Conservation (phyloP, 75 land plant genomes). For the Cupressus sempervirens region DNA sequence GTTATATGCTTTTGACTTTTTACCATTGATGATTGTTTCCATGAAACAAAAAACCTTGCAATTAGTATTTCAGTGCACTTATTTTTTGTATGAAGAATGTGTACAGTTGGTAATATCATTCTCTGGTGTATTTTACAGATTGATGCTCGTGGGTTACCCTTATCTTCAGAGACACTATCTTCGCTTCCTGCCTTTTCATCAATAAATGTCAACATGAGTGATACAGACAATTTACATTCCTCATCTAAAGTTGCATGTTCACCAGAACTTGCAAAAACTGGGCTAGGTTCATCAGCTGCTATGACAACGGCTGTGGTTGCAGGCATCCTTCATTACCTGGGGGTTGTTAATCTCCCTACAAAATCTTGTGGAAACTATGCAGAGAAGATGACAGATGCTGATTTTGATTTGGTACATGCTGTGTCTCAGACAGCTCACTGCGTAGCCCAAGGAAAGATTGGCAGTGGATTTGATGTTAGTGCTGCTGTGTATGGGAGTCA, state of each 20-base stretch:
- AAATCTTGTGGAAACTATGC: neutral
- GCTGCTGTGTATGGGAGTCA: constrained; percentile 98
- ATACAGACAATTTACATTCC: constrained; percentile 21
- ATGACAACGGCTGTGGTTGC: constrained; percentile 97
- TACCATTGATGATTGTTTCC: neutral
- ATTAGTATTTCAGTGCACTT: neutral
- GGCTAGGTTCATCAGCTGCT: constrained; percentile 97
- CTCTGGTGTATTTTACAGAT: constrained; percentile 38
- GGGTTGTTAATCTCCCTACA: constrained; percentile 60
- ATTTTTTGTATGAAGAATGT: neutral
- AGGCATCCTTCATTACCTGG: constrained; percentile 78
- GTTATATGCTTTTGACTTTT: neutral
- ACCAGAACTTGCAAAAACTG: constrained; percentile 98
- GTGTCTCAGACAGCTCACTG: constrained; percentile 96
- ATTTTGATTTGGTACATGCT: constrained; percentile 69
- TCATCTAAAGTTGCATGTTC: constrained; percentile 24
- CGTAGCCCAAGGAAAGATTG: constrained; percentile 92
- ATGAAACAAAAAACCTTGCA: neutral
- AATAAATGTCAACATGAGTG: constrained; percentile 63
- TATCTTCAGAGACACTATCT: constrained; percentile 57
- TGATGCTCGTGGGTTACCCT: constrained; percentile 78
- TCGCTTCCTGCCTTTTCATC: constrained; percentile 80
- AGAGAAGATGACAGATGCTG: constrained; percentile 17
- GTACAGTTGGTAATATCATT: neutral
- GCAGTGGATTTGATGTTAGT: constrained; percentile 99